Evolutionary conservation across 164 flowering plant genomes (phyloP).

Genomic region (Aristolochia californica): DNA sequence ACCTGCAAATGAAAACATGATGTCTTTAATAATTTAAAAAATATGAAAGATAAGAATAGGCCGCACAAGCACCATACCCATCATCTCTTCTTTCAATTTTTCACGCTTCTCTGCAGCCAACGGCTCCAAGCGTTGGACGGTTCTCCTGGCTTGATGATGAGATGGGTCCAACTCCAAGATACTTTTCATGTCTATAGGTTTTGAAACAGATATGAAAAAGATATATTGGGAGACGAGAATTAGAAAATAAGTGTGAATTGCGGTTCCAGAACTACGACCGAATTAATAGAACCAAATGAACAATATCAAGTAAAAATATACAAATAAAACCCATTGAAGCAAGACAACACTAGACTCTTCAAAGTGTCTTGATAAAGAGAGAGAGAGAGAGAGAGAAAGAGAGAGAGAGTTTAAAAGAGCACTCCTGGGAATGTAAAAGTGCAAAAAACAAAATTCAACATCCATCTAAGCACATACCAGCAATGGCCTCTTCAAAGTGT

Average conservation of each 20-base stretch:
- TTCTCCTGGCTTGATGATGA: constrained; percentile 57
- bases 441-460: no score
- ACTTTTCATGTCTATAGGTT: constrained; percentile 56
- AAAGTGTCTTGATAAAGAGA: no score
- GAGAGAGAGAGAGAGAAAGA: no score
- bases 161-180: constrained; percentile 74
- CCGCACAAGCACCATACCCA: no score
- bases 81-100: constrained; percentile 97
- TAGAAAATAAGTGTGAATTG: background rate
- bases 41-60: no score
- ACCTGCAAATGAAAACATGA: constrained; percentile 28
- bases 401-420: no score
- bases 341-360: no score
- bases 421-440: no score
- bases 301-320: no score
- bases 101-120: constrained; percentile 81
- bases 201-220: background rate
- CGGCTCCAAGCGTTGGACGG: constrained; percentile 61
- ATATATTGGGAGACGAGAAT: background rate
- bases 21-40: no score
- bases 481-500: constrained; percentile 82
- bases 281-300: background rate
- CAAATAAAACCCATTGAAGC: no score
- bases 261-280: background rate
- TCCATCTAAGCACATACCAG: no score